Evolutionary conservation across 202 grass and related monocot species (phyloP).

Genomic region (Alloteropsis angusta): DNA sequence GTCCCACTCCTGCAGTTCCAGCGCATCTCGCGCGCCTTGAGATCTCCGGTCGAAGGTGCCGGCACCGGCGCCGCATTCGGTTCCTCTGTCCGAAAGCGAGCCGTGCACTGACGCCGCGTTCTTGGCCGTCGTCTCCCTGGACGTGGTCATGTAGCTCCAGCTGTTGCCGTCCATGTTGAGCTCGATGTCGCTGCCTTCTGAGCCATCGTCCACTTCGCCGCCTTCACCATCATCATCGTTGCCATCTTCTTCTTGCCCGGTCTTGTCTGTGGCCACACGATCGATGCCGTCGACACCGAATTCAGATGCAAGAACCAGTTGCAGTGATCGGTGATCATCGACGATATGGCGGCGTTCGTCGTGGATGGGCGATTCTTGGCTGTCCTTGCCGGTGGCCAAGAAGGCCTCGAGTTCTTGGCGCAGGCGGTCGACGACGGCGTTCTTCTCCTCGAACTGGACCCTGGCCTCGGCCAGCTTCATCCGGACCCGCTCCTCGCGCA

Average conservation of each 20-base stretch:
- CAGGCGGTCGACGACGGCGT: slow-evolving; percentile 58
- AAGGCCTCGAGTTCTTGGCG: slow-evolving; percentile 55
- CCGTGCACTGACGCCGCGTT: slow-evolving; percentile 13
- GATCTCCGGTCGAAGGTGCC: slow-evolving; percentile 2
- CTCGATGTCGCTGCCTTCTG: slow-evolving; percentile 74
- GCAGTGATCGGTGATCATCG: not conserved
- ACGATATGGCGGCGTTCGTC: not conserved
- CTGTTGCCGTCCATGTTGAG: slow-evolving; percentile 59
- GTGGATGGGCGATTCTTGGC: not conserved
- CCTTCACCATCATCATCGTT: not conserved
- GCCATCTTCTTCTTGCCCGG: not conserved
- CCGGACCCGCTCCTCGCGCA: slow-evolving; percentile 72
- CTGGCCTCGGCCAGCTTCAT: slow-evolving; percentile 85
- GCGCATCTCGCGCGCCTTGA: not conserved
- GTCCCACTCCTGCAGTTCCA: slow-evolving; percentile 15
- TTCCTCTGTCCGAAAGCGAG: slow-evolving; percentile 5
- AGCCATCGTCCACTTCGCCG: slow-evolving; percentile 9
- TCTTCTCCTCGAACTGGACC: slow-evolving; percentile 87
- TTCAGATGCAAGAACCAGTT: not conserved
- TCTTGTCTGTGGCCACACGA: not conserved
- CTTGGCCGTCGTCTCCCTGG: slow-evolving; percentile 16
- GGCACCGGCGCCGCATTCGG: not conserved
- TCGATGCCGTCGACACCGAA: not conserved
- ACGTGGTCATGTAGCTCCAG: slow-evolving; percentile 33
- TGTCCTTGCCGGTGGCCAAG: slow-evolving; percentile 14